Evolutionary conservation across 192 early-diverging fungal genomes (phyloP), one percentile per base, ranked within the genome.

Genomic region (Mortierella alpina): DNA sequence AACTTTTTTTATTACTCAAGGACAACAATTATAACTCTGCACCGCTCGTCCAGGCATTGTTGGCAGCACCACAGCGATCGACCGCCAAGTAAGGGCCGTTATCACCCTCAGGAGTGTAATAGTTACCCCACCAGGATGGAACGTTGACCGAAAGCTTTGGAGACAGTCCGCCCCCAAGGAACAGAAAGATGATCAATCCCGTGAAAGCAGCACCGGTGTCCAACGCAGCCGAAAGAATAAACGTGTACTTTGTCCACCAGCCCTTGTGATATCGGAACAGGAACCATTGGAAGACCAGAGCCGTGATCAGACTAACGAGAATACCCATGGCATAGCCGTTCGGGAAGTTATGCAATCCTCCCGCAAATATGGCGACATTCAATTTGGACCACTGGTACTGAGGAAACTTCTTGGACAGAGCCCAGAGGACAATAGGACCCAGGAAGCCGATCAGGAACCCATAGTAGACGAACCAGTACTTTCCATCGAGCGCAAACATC

Each of bases 161-260:
- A 0, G 50, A 62, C 52, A 79, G 23, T 17, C 75, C 88, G 84
- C 91, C 63, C 86, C 72, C 31, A 68, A 90, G 45, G 90, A 89
- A 78, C 57, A 84, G 57, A 59, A 84, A 84, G 42, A 90, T 60
- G n/a, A 86, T 18, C 67, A 88, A 73, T 2, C 75, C 83, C 31
- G 84, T 85, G 42, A 86, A 73, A 6, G 85, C 82, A 5, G 88
- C 75, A 40, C 90, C 92, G 15, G 85, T 79, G 73, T 92, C 93
- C 51, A 91, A 57, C 23, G 90, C 91, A 22, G 91, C 91, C 1
- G 87, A 88, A 20, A 92, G 56, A 17, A 94, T 84, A 76, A 91
- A 92, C 56, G 91, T 91, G 73, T 93, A 91, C 63, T 88, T 92
- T 31, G 68, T 54, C 47, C 90, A 91, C 89, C 89, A 90, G 7